Percentiles rank a stretch among this genome's conserved stretches.
These are phyloP conservation scores for Halenospora varia DNA, from an alignment of 495 filamentous ascomycete genomes.

Conservation along the genomic window DNA sequence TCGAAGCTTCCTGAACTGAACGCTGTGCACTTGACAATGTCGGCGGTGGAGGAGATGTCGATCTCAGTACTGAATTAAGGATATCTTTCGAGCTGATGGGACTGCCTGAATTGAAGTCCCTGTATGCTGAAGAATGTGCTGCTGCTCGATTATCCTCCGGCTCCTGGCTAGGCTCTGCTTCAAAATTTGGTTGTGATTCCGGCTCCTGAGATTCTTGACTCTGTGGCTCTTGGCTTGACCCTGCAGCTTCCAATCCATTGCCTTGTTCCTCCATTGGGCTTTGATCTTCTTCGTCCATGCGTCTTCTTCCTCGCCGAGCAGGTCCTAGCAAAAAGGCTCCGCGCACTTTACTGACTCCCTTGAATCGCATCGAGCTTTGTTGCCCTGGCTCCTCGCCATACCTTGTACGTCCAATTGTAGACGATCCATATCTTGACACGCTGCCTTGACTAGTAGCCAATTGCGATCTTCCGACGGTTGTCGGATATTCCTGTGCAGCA, in stretches of 20 bases:
- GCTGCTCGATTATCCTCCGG: conserved; percentile 12
- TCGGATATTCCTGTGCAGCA: conserved; percentile 33
- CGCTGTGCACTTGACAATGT: conserved; percentile 19
- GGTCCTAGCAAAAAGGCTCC: conserved; percentile 73
- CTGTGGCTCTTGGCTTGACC: conserved; percentile 24
- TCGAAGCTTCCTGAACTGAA: conserved; percentile 10
- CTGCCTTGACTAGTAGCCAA: conserved; percentile 34
- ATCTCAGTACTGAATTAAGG: conserved; percentile 17
- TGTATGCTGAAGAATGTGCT: conserved; percentile 12
- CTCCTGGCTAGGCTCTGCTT: conserved; percentile 16
- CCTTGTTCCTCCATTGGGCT: conserved; percentile 32
- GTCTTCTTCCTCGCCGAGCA: conserved; percentile 64
- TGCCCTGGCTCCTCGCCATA: conserved; percentile 52
- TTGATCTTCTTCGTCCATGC: conserved; percentile 64
- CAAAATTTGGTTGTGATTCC: conserved; percentile 13
- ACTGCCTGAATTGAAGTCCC: conserved; percentile 25
- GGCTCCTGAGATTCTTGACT: conserved; percentile 22
- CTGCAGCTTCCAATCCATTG: conserved; percentile 25
- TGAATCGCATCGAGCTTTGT: conserved; percentile 69
- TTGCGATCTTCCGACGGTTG: conserved; percentile 34
- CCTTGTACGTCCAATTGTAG: conserved; percentile 44
- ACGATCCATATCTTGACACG: conserved; percentile 46
- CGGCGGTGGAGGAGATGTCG: conserved; percentile 24
- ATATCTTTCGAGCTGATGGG: conserved; percentile 23
- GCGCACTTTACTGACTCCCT: conserved; percentile 64